Percentiles rank a stretch among this genome's conserved stretches.
phyloP scores from a whole-genome alignment of 352 stramenopile genomes.

The Hyaloperonospora brassicae region DNA sequence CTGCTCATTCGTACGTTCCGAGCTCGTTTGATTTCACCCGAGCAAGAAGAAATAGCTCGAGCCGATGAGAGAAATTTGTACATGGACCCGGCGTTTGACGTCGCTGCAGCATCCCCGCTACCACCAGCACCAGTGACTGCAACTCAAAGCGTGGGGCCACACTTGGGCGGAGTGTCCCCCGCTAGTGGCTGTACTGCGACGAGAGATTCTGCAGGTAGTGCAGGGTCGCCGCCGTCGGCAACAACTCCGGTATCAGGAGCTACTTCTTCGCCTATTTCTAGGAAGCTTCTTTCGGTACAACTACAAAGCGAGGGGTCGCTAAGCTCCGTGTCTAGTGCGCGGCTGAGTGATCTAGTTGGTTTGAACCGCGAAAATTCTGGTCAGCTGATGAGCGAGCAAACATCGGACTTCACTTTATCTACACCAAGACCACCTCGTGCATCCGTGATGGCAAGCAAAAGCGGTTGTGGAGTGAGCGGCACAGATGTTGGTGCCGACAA shows the following conservation, averaged over 20 bases:
- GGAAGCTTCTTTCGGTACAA: slow-evolving; percentile 12
- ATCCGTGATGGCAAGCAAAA: slow-evolving; percentile 9
- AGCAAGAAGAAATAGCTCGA: slow-evolving; percentile 50
- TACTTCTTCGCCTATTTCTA: slow-evolving; percentile 6
- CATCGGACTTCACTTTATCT: slow-evolving; percentile 4
- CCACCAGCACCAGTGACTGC: too few relatives aligned
- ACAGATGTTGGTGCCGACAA: slow-evolving; percentile 8
- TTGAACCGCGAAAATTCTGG: slow-evolving; percentile 21
- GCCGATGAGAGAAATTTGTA: slow-evolving; percentile 61
- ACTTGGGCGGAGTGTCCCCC: slow-evolving; percentile 17
- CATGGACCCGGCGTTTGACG: slow-evolving; percentile 54
- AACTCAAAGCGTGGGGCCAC: too few relatives aligned
- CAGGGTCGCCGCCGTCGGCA: slow-evolving; percentile 12
- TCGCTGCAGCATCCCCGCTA: slow-evolving; percentile 3
- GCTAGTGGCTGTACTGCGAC: slow-evolving; percentile 15
- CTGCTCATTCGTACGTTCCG: slow-evolving; percentile 71
- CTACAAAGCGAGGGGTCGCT: slow-evolving; percentile 26
- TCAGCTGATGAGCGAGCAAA: slow-evolving; percentile 5
- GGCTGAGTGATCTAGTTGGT: slow-evolving; percentile 29
- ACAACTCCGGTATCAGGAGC: slow-evolving; percentile 6
- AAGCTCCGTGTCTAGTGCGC: slow-evolving; percentile 15
- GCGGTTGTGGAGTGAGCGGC: slow-evolving; percentile 11
- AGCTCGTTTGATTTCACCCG: slow-evolving; percentile 30
- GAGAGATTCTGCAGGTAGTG: slow-evolving; percentile 15
- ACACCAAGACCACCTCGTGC: slow-evolving; percentile 11